phyloP scores from a whole-genome alignment of 495 filamentous ascomycete species.

The Xylaria nigripes region DNA sequence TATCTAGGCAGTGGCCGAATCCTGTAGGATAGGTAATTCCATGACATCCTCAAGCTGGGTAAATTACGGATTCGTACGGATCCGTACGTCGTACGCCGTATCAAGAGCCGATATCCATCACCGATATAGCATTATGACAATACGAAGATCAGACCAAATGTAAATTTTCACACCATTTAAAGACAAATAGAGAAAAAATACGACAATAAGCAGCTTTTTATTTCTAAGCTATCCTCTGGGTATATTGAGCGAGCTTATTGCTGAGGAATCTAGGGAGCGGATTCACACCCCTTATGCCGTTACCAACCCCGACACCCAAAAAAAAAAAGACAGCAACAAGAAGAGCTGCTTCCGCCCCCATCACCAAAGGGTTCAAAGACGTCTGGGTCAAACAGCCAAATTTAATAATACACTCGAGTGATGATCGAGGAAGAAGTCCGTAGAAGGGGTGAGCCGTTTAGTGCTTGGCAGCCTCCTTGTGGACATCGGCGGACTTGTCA shows the following conservation, averaged over 20 bases:
- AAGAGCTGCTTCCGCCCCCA: constrained; percentile 8
- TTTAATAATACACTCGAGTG: constrained; percentile 19
- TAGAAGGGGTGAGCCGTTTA: constrained; percentile 25
- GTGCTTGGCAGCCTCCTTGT: constrained; percentile 52
- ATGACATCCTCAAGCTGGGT: too few relatives aligned
- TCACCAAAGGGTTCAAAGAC: not conserved
- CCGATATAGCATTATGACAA: too few relatives aligned
- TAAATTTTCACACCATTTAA: too few relatives aligned
- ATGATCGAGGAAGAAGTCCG: constrained; percentile 5
- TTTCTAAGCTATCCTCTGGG: constrained; percentile 30
- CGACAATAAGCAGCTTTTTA: constrained; percentile 21
- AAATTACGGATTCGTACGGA: too few relatives aligned
- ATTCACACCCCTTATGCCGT: constrained; percentile 15
- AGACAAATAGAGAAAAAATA: not conserved
- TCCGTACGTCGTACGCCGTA: too few relatives aligned
- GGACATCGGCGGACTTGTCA: constrained; percentile 45
- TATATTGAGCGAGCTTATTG: constrained; percentile 23
- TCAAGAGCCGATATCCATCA: too few relatives aligned
- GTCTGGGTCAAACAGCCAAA: not conserved
- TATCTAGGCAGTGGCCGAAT: too few relatives aligned
- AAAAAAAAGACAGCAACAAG: constrained; percentile 13
- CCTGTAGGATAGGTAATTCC: too few relatives aligned
- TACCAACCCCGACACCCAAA: constrained; percentile 12
- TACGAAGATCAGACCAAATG: too few relatives aligned
- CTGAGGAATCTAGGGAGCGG: constrained; percentile 1